Conservation (phyloP, 2,329 filamentous ascomycete species). For the Sclerotinia trifoliorum region DNA sequence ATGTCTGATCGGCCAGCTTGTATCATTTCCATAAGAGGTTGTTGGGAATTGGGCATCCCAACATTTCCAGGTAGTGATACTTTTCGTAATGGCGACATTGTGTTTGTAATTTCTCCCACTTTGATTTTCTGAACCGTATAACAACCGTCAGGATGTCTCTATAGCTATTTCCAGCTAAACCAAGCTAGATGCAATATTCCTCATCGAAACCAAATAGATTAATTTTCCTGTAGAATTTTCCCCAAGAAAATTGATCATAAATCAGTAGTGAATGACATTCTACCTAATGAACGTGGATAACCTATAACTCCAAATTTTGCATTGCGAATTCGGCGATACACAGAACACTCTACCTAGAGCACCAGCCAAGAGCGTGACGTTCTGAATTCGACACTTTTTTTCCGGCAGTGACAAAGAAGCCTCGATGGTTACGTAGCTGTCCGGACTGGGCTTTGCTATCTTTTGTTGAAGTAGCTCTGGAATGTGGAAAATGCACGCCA, state of each 20-base stretch:
- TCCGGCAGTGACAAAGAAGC: constrained; percentile 12
- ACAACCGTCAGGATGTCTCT: not conserved
- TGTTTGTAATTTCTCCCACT: not conserved
- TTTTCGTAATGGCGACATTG: constrained; percentile 26
- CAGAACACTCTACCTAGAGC: constrained; percentile 1
- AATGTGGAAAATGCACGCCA: constrained; percentile 3
- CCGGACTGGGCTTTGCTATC: not conserved
- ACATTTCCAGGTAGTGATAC: constrained; percentile 13
- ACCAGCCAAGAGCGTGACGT: not conserved
- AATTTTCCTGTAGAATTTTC: not conserved
- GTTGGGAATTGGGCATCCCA: constrained; percentile 15
- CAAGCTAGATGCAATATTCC: not conserved
- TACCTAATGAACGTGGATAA: not conserved
- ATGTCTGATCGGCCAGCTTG: constrained; percentile 25
- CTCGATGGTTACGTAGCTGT: not conserved
- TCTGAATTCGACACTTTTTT: not conserved
- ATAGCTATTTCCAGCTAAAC: not conserved
- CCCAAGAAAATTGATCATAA: not conserved
- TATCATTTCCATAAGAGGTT: constrained; percentile 10
- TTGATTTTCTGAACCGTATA: not conserved
- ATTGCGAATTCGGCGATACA: constrained; percentile 7
- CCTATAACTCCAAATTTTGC: not conserved
- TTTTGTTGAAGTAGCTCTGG: constrained; percentile 12
- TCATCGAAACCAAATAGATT: not conserved
- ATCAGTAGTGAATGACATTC: not conserved